Base-by-base conservation (phyloP, 192 early-diverging fungal species). In the Backusella luteola region DNA sequence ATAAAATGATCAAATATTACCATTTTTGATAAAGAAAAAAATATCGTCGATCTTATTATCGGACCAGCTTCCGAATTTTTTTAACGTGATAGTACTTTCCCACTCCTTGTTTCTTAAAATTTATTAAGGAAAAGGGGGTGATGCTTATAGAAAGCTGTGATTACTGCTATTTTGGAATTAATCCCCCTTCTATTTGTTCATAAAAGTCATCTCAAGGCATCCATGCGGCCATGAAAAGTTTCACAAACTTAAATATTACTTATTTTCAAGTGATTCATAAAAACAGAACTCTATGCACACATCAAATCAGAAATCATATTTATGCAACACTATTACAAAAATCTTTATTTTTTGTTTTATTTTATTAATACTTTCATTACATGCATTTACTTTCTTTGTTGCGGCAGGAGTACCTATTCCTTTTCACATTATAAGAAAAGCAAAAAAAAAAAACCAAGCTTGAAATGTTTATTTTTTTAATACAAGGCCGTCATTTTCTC, bases 1-100 rank as follows among this genome's bases (percentile, higher is more conserved):
- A 63, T 63, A 63, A 63, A 63, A 63, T 63, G 56, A 63, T 63
- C 56, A 63, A 63, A 63, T 63, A 63, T 63, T 63, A 63, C 56
- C 56, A 63, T 63, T 63, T 63, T 63, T 63, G 23, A 63, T 26
- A 29, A 29, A 21, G 56, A 63, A 63, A 63, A 44, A 49, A 63
- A 63, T 63, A 29, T 14, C 56, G 56, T 63, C 56, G 56, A 63
- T 63, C 56, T 63, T 63, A 29, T 29, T 63, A 29, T 63, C 56
- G 56, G 56, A 63, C 26, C 56, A 26, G 23, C 21, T 26, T 63
- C 56, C 56, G 56, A 63, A 23, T 14, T 29, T 29, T 29, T 63
- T 29, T 44, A 17, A 44, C 3, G 23, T 63, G 56, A 29, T 63
- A 11, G 2, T 59, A 14, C 8, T 59, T 59, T 12, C 9, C 53